phyloP scores from a whole-genome alignment of 2,329 filamentous ascomycete genomes.

The Aureobasidium namibiae region DNA sequence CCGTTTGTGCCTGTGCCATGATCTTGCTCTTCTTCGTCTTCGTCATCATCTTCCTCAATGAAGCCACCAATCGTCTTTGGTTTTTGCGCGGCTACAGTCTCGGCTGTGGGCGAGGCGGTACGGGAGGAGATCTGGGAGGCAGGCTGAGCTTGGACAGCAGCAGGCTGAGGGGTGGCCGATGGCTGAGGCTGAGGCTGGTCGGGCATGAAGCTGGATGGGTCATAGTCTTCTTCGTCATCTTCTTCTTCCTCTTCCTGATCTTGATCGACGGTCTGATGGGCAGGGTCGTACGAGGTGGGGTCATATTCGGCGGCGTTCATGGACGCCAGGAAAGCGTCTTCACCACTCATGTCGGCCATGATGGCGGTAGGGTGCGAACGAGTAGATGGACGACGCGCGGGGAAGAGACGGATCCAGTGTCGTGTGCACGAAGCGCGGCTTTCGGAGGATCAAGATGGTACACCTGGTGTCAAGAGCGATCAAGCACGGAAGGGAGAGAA shows the following conservation, averaged over 20 bases:
- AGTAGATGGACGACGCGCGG: not conserved
- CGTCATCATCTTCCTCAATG: conserved; percentile 55
- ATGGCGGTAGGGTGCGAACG: not conserved
- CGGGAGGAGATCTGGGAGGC: conserved; percentile 42
- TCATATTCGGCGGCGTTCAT: conserved; percentile 31
- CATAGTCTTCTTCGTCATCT: conserved; percentile 34
- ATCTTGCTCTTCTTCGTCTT: conserved; percentile 40
- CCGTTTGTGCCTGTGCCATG: conserved; percentile 9
- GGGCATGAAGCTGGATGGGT: conserved; percentile 25
- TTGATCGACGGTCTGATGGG: conserved; percentile 40
- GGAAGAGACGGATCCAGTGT: not conserved
- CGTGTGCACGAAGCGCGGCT: not conserved
- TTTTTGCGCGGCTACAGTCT: conserved; percentile 29
- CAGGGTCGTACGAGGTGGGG: conserved; percentile 24
- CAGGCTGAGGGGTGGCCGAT: conserved; percentile 1
- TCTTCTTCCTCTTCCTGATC: conserved; percentile 25
- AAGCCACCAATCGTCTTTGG: conserved; percentile 52
- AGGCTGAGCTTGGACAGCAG: not conserved
- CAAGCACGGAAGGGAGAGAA: not conserved
- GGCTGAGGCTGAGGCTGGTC: conserved; percentile 3
- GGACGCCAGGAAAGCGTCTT: conserved; percentile 19
- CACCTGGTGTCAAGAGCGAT: not conserved
- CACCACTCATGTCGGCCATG: conserved; percentile 30
- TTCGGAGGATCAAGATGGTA: not conserved
- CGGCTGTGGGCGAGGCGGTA: conserved; percentile 30